Conservation (phyloP, 352 stramenopile species). For the Phytophthora capsici region DNA sequence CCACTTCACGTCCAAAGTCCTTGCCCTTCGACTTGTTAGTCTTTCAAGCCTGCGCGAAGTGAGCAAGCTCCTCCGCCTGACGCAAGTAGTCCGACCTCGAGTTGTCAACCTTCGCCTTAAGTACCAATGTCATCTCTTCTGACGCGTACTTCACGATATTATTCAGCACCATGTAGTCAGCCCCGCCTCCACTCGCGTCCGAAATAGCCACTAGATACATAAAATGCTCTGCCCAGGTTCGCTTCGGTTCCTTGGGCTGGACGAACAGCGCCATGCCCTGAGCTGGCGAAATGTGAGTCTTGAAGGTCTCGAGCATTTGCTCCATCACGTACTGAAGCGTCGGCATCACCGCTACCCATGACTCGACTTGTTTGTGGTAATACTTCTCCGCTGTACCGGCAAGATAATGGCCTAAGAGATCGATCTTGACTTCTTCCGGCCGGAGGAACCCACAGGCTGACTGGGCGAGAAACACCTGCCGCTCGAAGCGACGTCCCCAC, state of each 20-base stretch:
- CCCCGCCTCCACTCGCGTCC: background rate
- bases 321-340: conserved; percentile 10
- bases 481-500: no score
- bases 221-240: background rate
- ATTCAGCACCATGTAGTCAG: background rate
- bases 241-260: background rate
- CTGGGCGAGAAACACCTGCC: background rate
- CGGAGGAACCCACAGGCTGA: conserved; percentile 2
- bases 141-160: background rate
- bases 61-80: background rate
- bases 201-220: background rate
- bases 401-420: conserved; percentile 5
- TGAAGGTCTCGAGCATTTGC: background rate
- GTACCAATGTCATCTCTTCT: background rate
- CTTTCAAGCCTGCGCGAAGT: background rate
- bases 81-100: background rate
- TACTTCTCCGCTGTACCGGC: background rate
- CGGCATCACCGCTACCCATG: background rate
- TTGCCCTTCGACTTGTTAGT: background rate
- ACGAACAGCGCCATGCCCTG: conserved; percentile 2
- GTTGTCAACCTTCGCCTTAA: background rate
- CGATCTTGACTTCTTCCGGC: conserved; percentile 7
- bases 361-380: conserved; percentile 16
- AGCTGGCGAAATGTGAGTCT: background rate
- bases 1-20: background rate